Evolutionary conservation across 768 basidiomycete genomes (phyloP).

Genomic region (Termitomyces sp.): DNA sequence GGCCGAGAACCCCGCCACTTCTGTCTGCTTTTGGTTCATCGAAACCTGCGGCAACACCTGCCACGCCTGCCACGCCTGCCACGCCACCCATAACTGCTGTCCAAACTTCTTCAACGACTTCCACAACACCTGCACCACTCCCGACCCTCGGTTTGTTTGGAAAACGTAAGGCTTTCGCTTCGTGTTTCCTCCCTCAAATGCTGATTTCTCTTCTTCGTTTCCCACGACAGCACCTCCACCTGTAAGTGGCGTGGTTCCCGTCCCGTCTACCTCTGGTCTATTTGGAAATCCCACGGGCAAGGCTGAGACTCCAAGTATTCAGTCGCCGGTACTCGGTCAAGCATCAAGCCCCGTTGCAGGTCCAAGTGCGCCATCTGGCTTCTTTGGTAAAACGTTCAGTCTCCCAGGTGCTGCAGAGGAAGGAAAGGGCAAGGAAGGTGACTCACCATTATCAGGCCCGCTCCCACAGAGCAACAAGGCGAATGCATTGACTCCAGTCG

Average conservation of each 20-base stretch:
- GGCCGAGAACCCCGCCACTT: constrained; percentile 48
- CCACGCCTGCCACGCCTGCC: neutral
- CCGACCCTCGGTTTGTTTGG: constrained; percentile 1
- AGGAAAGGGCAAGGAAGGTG: neutral
- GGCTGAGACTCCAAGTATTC: neutral
- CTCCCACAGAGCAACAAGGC: neutral
- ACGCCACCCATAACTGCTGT: neutral
- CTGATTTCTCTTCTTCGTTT: neutral
- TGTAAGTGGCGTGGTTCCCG: neutral
- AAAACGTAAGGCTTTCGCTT: neutral
- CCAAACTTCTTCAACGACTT: neutral
- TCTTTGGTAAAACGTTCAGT: constrained; percentile 8
- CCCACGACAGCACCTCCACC: neutral
- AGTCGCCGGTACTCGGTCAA: neutral
- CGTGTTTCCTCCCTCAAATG: neutral
- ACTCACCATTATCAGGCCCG: neutral
- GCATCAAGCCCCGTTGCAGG: neutral
- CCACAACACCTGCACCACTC: neutral
- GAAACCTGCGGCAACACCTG: constrained; percentile 1
- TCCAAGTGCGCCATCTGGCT: neutral
- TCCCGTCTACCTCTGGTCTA: neutral
- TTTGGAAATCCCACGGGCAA: constrained; percentile 2
- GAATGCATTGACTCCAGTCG: neutral
- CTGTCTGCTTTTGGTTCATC: constrained; percentile 25
- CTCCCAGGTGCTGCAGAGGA: neutral